phyloP scores from a whole-genome alignment of 179 eudicot genomes.

The Beta macrorhiza region DNA sequence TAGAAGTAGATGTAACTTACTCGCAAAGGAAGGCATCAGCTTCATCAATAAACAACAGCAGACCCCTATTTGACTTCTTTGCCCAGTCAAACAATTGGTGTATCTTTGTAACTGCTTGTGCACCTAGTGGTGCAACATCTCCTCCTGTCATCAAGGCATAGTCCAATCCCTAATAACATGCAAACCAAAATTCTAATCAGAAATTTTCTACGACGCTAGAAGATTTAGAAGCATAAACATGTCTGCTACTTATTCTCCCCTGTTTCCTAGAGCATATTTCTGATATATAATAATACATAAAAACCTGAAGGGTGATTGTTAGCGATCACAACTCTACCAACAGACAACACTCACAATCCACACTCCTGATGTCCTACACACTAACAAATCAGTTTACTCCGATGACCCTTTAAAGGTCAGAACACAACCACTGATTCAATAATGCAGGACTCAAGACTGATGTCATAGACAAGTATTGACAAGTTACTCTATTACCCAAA shows the following conservation, averaged over 20 bases:
- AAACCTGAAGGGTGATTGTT: background rate
- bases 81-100: slow-evolving; percentile 96
- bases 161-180: slow-evolving; percentile 69
- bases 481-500: background rate
- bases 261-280: too few relatives aligned
- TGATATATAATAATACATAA: background rate
- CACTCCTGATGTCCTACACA: too few relatives aligned
- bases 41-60: slow-evolving; percentile 87
- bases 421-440: background rate
- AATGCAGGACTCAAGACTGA: background rate
- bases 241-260: too few relatives aligned
- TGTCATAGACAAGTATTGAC: background rate
- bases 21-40: slow-evolving; percentile 99
- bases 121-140: slow-evolving; percentile 91
- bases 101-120: slow-evolving; percentile 94
- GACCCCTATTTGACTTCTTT: slow-evolving; percentile 84
- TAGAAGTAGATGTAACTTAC: slow-evolving; percentile 46
- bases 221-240: background rate
- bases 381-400: background rate
- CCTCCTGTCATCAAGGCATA: slow-evolving; percentile 99
- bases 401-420: background rate
- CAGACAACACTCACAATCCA: too few relatives aligned
- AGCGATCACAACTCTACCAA: background rate
- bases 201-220: background rate
- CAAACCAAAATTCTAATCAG: slow-evolving; percentile 8